phyloP scores from a whole-genome alignment of 176 grass and related monocot genomes.

The Musa schizocarpa region DNA sequence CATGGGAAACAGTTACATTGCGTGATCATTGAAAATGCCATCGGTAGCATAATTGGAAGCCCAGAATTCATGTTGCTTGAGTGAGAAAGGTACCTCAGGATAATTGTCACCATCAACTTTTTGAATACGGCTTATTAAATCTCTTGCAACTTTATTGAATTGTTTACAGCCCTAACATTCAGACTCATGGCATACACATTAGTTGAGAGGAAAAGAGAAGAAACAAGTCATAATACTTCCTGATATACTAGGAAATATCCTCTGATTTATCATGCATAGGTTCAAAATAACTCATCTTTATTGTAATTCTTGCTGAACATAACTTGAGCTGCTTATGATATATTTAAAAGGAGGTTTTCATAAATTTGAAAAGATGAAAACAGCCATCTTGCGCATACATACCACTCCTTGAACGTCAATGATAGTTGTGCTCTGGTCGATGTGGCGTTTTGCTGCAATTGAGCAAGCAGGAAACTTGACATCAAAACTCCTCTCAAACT shows the following conservation, averaged over 20 bases:
- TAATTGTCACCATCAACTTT: constrained; percentile 96
- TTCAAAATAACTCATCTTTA: too few relatives aligned
- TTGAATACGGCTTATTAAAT: constrained; percentile 76
- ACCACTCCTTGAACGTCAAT: constrained; percentile 97
- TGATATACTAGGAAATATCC: background rate
- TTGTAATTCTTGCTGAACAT: too few relatives aligned
- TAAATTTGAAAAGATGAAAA: background rate
- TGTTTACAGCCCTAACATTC: constrained; percentile 67
- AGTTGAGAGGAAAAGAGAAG: background rate
- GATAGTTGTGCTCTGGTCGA: constrained; percentile 96
- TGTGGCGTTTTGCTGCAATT: constrained; percentile 68
- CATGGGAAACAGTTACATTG: constrained; percentile 15
- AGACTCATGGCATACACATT: background rate
- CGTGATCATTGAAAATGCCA: background rate
- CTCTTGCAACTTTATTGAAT: constrained; percentile 89
- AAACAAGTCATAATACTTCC: background rate
- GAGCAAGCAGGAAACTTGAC: constrained; percentile 97
- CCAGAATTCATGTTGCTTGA: background rate
- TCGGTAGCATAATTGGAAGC: background rate
- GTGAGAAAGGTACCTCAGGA: constrained; percentile 56
- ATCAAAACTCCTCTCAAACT: constrained; percentile 87
- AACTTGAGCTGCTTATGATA: background rate
- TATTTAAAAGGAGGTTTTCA: background rate
- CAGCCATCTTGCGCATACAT: constrained; percentile 8
- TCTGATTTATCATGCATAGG: background rate